phyloP scores from a whole-genome alignment of 805 yeast genomes.

The Yamadazyma tumulicola region DNA sequence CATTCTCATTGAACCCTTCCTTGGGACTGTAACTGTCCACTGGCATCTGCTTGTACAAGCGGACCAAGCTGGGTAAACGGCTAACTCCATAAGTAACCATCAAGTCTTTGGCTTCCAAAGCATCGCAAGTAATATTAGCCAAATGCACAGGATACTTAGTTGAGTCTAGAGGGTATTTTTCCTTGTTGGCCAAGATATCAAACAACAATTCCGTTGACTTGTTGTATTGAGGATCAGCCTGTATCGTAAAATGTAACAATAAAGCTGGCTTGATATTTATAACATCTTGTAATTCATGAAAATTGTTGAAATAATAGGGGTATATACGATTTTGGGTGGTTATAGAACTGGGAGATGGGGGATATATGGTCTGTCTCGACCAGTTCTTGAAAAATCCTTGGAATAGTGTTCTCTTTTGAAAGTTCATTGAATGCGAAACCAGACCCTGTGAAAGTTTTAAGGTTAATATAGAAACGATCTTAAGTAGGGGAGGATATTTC shows the following conservation, averaged over 20 bases:
- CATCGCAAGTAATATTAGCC: slow-evolving; percentile 73
- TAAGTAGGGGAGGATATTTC: too few species aligned
- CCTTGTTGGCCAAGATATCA: slow-evolving; percentile 20
- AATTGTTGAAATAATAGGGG: slow-evolving; percentile 46
- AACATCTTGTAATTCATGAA: slow-evolving; percentile 56
- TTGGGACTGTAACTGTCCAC: slow-evolving; percentile 22
- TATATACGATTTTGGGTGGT: slow-evolving; percentile 39
- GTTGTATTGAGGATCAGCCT: slow-evolving; percentile 62
- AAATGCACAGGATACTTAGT: slow-evolving; percentile 46
- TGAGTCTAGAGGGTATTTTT: slow-evolving; percentile 34
- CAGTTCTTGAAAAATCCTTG: slow-evolving; percentile 1
- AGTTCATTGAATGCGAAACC: too few species aligned
- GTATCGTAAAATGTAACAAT: slow-evolving; percentile 65
- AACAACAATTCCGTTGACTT: slow-evolving; percentile 59
- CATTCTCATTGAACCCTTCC: slow-evolving; percentile 21
- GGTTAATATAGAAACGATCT: too few species aligned
- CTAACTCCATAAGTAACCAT: slow-evolving; percentile 52
- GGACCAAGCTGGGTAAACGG: slow-evolving; percentile 63
- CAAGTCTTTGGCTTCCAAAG: slow-evolving; percentile 57
- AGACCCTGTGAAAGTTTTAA: too few species aligned
- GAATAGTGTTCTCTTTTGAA: slow-evolving; percentile 3
- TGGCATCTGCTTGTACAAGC: slow-evolving; percentile 63
- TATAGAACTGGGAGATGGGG: slow-evolving; percentile 34
- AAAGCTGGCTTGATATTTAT: slow-evolving; percentile 57
- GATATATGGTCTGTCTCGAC: slow-evolving; percentile 22